phyloP scores from a whole-genome alignment of 2,329 filamentous ascomycete species.

The Paracoccidioides brasiliensis region DNA sequence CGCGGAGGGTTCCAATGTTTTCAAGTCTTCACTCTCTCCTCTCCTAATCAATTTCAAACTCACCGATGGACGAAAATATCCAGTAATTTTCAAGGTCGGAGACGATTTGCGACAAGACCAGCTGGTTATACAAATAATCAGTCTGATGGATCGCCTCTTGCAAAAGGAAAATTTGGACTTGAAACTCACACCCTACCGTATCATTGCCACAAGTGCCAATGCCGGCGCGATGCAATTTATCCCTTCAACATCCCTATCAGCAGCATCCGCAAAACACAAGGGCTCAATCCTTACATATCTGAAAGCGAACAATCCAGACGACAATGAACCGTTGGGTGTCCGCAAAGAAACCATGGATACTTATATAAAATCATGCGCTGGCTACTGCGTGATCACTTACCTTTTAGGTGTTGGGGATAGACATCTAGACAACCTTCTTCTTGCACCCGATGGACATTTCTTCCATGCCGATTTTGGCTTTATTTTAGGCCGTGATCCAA shows the following conservation, averaged over 20 bases:
- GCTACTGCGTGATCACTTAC: conserved; percentile 98
- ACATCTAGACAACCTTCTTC: conserved; percentile 86
- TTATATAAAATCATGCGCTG: conserved; percentile 89
- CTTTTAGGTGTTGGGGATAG: conserved; percentile 91
- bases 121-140: conserved; percentile 93
- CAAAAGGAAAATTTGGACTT: conserved; percentile 94
- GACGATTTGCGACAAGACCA: conserved; percentile 96
- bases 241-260: conserved; percentile 69
- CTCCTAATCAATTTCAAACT: conserved; percentile 88
- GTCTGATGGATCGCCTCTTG: conserved; percentile 88
- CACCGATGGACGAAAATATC: conserved; percentile 60
- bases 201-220: conserved; percentile 78
- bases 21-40: conserved; percentile 88
- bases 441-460: conserved; percentile 83
- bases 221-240: conserved; percentile 92
- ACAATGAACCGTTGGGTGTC: conserved; percentile 66
- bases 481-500: conserved; percentile 91
- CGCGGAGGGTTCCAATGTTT: conserved; percentile 76
- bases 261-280: conserved; percentile 71
- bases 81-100: conserved; percentile 93
- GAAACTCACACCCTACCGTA: conserved; percentile 90
- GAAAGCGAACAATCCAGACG: conserved; percentile 77
- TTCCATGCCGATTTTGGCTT: conserved; percentile 99
- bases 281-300: conserved; percentile 69
- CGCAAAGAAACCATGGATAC: conserved; percentile 88